Percentiles rank a stretch among this genome's conserved stretches.
Evolutionary conservation across 495 filamentous ascomycete genomes (phyloP).

Genomic region (Neurospora intermedia): DNA sequence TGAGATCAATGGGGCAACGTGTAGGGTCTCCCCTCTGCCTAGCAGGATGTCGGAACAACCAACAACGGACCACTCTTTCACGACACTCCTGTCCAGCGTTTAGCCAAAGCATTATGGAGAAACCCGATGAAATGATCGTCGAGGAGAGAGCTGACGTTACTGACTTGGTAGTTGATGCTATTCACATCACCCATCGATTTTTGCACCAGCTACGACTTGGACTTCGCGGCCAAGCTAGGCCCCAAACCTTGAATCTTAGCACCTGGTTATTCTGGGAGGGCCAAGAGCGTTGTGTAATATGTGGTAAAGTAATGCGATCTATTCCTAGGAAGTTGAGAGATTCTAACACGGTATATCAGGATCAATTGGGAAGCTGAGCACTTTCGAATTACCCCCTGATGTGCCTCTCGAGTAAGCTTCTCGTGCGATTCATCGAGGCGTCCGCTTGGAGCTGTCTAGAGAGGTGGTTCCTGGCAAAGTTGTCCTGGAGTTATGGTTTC

Average conservation of each 20-base stretch:
- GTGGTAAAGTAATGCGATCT: not conserved
- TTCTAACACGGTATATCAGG: not conserved
- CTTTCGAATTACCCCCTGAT: not conserved
- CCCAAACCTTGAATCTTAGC: not conserved
- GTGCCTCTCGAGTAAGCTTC: not conserved
- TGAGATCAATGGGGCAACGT: not conserved
- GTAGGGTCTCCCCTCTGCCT: not conserved
- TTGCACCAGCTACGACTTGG: not conserved
- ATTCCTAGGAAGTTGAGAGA: not conserved
- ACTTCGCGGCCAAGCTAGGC: not conserved
- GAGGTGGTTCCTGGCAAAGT: not conserved
- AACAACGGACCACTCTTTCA: not conserved
- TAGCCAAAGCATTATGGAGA: not conserved
- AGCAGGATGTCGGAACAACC: not conserved
- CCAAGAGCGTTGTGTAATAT: not conserved
- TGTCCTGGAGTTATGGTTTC: not conserved
- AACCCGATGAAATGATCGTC: not conserved
- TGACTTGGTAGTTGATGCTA: not conserved
- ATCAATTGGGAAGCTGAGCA: not conserved
- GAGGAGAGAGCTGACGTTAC: too few species aligned
- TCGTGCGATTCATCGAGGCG: not conserved
- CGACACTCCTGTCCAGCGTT: not conserved
- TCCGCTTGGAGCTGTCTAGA: not conserved
- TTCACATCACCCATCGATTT: not conserved
- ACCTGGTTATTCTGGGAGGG: not conserved